phyloP scores from a whole-genome alignment of 1,284 basidiomycete genomes.

The Porogramme epimiltina region DNA sequence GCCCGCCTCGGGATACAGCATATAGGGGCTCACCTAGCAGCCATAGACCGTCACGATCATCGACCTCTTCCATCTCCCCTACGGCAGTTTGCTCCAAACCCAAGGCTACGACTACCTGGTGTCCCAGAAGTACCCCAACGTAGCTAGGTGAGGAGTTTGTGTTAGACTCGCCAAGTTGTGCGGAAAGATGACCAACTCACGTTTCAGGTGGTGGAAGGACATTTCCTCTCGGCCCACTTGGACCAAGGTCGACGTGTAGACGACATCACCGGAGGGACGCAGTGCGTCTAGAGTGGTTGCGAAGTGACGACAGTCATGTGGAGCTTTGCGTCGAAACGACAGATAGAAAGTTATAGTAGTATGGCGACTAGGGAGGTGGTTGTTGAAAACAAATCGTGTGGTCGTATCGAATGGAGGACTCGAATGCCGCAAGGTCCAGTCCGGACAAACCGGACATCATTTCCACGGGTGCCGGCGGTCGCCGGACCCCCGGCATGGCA shows the following conservation, averaged over 20 bases:
- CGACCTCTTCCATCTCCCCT: slow-evolving; percentile 55
- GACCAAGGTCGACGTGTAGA: background rate
- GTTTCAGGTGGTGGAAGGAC: background rate
- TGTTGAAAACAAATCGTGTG: too few species aligned
- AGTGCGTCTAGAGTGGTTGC: too few species aligned
- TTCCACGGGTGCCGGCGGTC: too few species aligned
- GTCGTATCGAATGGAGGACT: too few species aligned
- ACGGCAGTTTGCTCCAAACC: slow-evolving; percentile 32
- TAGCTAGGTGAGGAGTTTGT: slow-evolving; percentile 24
- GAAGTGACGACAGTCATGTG: too few species aligned
- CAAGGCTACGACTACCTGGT: slow-evolving; percentile 25
- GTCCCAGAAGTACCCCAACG: slow-evolving; percentile 30
- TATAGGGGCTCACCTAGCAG: background rate
- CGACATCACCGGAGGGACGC: too few species aligned
- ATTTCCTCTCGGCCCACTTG: background rate
- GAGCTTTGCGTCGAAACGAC: too few species aligned
- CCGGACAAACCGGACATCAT: too few species aligned
- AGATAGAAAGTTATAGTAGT: too few species aligned
- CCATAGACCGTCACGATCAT: slow-evolving; percentile 47
- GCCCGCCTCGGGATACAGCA: background rate
- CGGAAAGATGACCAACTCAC: background rate
- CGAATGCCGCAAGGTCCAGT: too few species aligned
- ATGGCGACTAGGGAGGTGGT: too few species aligned
- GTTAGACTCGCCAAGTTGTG: background rate
- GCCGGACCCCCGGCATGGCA: too few species aligned